Conservation (phyloP, 2,329 filamentous ascomycete species). For the Intubia oerlemansii region DNA sequence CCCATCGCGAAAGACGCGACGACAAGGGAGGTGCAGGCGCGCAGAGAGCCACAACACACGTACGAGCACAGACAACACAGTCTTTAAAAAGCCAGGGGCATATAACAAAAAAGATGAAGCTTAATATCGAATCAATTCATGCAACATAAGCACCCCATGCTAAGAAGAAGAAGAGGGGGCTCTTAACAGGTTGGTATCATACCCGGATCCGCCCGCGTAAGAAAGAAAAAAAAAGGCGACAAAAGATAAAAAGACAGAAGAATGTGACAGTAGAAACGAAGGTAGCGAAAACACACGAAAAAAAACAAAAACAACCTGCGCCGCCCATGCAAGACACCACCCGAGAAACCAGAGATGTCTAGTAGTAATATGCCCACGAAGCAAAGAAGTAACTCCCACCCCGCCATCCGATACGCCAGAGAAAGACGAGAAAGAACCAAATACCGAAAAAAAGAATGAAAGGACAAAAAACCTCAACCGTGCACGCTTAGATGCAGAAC, state of each 20-base stretch:
- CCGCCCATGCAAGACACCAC: background rate
- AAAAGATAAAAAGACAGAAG: background rate
- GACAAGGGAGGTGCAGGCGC: too few species aligned
- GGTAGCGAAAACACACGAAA: background rate
- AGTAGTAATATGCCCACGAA: too few species aligned
- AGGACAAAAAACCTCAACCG: background rate
- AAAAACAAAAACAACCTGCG: background rate
- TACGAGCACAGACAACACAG: too few species aligned
- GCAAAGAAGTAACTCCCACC: too few species aligned
- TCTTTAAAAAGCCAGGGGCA: background rate
- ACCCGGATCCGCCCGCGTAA: background rate
- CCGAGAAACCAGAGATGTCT: background rate
- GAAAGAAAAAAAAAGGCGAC: background rate
- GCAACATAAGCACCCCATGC: background rate
- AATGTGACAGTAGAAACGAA: background rate
- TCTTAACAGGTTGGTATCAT: too few species aligned
- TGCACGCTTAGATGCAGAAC: slow-evolving; percentile 10
- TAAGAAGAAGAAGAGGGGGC: too few species aligned
- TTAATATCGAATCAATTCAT: background rate
- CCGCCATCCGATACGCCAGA: too few species aligned
- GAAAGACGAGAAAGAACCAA: background rate
- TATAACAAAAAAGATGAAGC: slow-evolving; percentile 1
- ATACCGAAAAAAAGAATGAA: background rate
- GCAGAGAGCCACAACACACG: too few species aligned
- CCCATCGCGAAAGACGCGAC: too few species aligned